Evolutionary conservation across 1,284 basidiomycete species (phyloP), one percentile per base, ranked within the genome.

Genomic region (Leccinum huronense): DNA sequence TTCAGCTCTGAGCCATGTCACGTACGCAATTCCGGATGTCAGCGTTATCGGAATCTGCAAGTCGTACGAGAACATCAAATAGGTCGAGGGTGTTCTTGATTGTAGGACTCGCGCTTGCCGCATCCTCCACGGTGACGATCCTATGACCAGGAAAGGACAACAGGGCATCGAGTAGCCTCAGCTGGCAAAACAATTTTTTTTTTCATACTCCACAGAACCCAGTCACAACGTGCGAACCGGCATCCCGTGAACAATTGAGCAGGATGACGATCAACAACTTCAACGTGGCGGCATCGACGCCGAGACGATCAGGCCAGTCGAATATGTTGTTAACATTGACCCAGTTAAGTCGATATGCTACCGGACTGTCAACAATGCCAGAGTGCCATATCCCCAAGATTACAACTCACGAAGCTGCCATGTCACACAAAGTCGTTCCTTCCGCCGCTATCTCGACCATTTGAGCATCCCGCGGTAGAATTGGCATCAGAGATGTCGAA

Each of bases 161-260:
- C 31, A 98, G 84, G 7, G 93, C 93, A 73, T 94, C 90, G 54
- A 98, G 83, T 33, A 98, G 84, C 63, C 89, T 89, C 31, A 98
- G 84, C 74, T 98, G 94, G 23, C 23, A 23, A 67, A 92, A 78
- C 5, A 84, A 75, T 97, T 96, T 36, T 83, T 83, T 23, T 23
- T 23, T 23, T 23, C 23, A 23, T 23, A 23, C 23, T 23, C 97
- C 97, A 98, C 91, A 93, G 72, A 93, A 94, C 16, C 91, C 91
- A 5, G 84, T 85, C 11, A 94, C 90, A 16, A 90, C 89, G 68
- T 91, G 90, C 7, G 84, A 85, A 59, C 90, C 87, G 14, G 80
- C 82, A 60, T 91, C 88, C 30, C 86, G 84, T 55, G 90, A 87
- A 53, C 86, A 83, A 70, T 89, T 89, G 64, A 91, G 81, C 27